These are phyloP conservation scores for Skeletonema menzelii DNA, from an alignment of 108 stramenopile genomes.

Conservation along the genomic window DNA sequence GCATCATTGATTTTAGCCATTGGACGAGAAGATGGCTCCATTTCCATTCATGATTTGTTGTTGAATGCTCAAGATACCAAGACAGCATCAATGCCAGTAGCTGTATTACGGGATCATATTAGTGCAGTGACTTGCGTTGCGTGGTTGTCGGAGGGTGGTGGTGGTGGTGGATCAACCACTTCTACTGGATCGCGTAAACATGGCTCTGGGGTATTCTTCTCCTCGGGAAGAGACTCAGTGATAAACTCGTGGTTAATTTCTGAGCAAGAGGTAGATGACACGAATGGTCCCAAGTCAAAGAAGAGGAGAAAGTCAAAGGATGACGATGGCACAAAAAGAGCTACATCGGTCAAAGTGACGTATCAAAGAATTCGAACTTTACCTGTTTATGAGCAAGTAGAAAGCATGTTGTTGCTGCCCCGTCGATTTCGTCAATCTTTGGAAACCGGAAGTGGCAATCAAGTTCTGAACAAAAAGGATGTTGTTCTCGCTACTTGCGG, in stretches of 20 bases:
- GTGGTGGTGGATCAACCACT: slow-evolving; percentile 1
- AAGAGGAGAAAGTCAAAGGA: slow-evolving; percentile 39
- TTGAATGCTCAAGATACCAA: slow-evolving; percentile 43
- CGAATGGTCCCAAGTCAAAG: slow-evolving; percentile 20
- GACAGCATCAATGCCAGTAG: slow-evolving; percentile 35
- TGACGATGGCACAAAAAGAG: slow-evolving; percentile 33
- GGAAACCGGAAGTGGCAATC: slow-evolving; percentile 26
- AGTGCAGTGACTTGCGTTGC: slow-evolving; percentile 85
- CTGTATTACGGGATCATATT: slow-evolving; percentile 84
- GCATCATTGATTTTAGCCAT: slow-evolving; percentile 69
- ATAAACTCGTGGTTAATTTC: slow-evolving; percentile 87
- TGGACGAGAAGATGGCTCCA: slow-evolving; percentile 81
- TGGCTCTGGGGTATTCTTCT: slow-evolving; percentile 59
- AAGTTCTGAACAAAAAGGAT: slow-evolving; percentile 41
- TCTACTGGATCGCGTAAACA: slow-evolving; percentile 20
- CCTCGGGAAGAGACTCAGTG: slow-evolving; percentile 79
- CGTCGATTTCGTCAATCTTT: slow-evolving; percentile 43
- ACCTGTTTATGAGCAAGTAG: slow-evolving; percentile 84
- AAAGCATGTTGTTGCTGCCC: slow-evolving; percentile 67
- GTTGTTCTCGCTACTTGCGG: slow-evolving; percentile 74
- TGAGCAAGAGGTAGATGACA: slow-evolving; percentile 53
- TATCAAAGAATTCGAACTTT: slow-evolving; percentile 76
- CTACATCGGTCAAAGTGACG: slow-evolving; percentile 8
- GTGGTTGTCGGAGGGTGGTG: slow-evolving; percentile 56
- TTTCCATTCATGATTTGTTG: slow-evolving; percentile 77